Evolutionary conservation across 106 monocot species (phyloP).

Genomic region (Chionographis japonica): DNA sequence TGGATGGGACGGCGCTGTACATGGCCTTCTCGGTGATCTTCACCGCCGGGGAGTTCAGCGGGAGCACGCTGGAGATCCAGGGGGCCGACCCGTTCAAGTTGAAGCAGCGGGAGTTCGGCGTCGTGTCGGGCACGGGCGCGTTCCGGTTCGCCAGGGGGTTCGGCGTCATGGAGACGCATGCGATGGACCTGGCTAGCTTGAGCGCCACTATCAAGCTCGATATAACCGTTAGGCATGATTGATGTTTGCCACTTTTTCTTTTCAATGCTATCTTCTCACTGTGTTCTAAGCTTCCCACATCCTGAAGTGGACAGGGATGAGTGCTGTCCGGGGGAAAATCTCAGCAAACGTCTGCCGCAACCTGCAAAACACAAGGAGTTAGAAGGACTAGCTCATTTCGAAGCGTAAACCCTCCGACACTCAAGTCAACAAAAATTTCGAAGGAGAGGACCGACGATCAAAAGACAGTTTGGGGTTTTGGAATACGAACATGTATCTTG

Average conservation of each 20-base stretch:
- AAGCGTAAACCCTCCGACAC: too few species aligned
- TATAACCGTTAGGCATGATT: neutral
- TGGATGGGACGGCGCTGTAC: neutral
- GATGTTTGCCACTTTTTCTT: neutral
- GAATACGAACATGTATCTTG: too few species aligned
- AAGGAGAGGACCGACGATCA: too few species aligned
- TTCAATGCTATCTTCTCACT: too few species aligned
- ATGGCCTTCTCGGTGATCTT: neutral
- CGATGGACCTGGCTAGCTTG: neutral
- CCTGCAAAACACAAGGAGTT: too few species aligned
- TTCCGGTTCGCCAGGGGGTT: neutral
- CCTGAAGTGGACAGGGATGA: too few species aligned
- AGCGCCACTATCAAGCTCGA: neutral
- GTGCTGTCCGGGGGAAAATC: too few species aligned
- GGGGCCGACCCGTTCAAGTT: neutral
- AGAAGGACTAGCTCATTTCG: too few species aligned
- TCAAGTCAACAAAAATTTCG: too few species aligned
- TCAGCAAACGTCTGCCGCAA: too few species aligned
- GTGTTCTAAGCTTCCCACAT: too few species aligned
- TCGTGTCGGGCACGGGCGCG: neutral
- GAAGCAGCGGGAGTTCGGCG: neutral
- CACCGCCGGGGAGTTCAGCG: neutral
- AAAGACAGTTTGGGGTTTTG: too few species aligned
- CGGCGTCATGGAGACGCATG: neutral
- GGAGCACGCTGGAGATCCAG: constrained; percentile 3